phyloP scores from a whole-genome alignment of 441 rosid genomes.

The Metrosideros polymorpha region DNA sequence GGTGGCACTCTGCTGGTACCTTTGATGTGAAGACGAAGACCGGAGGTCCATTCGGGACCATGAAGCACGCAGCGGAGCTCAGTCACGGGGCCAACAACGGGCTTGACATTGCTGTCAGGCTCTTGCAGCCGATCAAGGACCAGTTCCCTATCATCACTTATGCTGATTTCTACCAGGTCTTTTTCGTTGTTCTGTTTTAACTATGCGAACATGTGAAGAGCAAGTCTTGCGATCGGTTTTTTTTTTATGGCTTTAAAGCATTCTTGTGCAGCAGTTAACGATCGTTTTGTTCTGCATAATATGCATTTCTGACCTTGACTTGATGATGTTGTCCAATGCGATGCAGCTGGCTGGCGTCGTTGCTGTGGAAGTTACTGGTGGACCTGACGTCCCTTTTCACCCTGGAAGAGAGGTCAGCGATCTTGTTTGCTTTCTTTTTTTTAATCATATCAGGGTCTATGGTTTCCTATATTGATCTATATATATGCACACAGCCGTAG shows the following conservation, averaged over 20 bases:
- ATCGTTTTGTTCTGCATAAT: neutral
- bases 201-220: neutral
- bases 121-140: slow-evolving; percentile 72
- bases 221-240: neutral
- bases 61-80: slow-evolving; percentile 53
- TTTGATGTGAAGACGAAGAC: slow-evolving; percentile 63
- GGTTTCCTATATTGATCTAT: neutral
- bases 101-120: slow-evolving; percentile 67
- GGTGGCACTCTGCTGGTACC: slow-evolving; percentile 99
- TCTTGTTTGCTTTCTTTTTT: neutral
- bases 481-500: neutral
- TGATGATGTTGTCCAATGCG: neutral
- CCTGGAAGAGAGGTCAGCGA: slow-evolving; percentile 85
- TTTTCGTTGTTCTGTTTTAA: neutral
- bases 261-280: neutral
- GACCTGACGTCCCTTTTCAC: slow-evolving; percentile 94
- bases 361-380: slow-evolving; percentile 85
- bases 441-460: neutral
- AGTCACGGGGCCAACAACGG: slow-evolving; percentile 82
- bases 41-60: slow-evolving; percentile 97
- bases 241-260: neutral
- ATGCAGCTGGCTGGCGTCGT: slow-evolving; percentile 89
- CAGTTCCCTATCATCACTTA: slow-evolving; percentile 60
- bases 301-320: neutral
- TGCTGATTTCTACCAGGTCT: slow-evolving; percentile 85